phyloP scores from a whole-genome alignment of 371 early-diverging fungal genomes.

The Mucor plumbeus region DNA sequence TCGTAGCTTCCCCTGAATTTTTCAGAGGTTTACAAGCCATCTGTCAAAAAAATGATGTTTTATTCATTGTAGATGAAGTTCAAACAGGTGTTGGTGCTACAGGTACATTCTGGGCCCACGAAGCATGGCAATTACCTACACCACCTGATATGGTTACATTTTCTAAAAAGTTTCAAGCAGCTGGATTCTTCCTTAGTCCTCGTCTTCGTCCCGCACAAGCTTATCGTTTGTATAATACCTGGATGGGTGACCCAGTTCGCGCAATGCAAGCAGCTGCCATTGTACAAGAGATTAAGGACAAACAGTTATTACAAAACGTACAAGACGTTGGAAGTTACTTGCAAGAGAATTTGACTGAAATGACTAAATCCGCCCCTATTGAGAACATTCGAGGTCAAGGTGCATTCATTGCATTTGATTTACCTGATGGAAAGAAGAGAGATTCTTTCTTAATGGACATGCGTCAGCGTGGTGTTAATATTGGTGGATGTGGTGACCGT shows the following conservation, averaged over 20 bases:
- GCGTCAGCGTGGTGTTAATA: constrained; percentile 70
- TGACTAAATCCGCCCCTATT: constrained; percentile 37
- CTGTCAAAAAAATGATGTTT: constrained; percentile 65
- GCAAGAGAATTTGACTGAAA: constrained; percentile 46
- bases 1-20: constrained; percentile 68
- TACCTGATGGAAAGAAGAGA: constrained; percentile 53
- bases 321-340: constrained; percentile 63
- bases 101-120: constrained; percentile 83
- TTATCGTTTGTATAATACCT: constrained; percentile 76
- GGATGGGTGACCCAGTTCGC: constrained; percentile 78
- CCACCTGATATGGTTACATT: constrained; percentile 82
- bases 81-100: constrained; percentile 88
- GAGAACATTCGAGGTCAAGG: constrained; percentile 69
- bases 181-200: constrained; percentile 68
- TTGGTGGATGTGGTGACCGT: constrained; percentile 72
- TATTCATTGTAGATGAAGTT: constrained; percentile 86
- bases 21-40: constrained; percentile 70
- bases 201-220: constrained; percentile 66
- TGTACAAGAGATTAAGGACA: constrained; percentile 60
- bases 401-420: constrained; percentile 75
- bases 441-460: constrained; percentile 61
- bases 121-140: constrained; percentile 67
- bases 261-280: constrained; percentile 73
- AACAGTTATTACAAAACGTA: constrained; percentile 61
- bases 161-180: constrained; percentile 80